Conservation (phyloP, 225 moss, liverwort and hornwort species). For the Rhytidiadelphus loreus region DNA sequence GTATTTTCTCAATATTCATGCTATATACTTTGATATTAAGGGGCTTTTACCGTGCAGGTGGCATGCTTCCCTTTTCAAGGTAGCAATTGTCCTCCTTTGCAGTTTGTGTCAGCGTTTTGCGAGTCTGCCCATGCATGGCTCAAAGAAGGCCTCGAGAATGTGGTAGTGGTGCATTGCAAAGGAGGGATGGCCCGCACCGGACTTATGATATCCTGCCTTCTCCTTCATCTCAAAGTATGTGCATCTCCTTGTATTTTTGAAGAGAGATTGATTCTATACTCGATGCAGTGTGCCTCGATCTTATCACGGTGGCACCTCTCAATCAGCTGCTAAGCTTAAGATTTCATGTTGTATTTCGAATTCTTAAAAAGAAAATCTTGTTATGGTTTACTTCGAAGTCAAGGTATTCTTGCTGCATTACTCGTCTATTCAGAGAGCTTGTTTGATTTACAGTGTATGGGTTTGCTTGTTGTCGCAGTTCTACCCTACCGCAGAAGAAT, state of each 20-base stretch:
- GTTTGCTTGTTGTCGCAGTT: conserved; percentile 30
- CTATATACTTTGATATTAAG: neutral
- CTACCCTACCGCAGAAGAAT: conserved; percentile 82
- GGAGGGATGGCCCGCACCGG: conserved; percentile 94
- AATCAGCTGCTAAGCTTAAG: neutral
- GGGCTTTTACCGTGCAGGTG: conserved; percentile 37
- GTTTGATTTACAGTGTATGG: neutral
- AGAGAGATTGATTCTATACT: neutral
- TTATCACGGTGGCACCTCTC: neutral
- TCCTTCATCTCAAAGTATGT: conserved; percentile 81
- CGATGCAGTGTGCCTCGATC: neutral
- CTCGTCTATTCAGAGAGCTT: neutral
- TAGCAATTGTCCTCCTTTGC: conserved; percentile 80
- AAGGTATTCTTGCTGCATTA: neutral
- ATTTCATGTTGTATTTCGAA: neutral
- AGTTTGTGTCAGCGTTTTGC: conserved; percentile 64
- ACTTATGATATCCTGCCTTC: conserved; percentile 90
- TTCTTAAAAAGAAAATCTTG: neutral
- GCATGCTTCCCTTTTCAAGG: conserved; percentile 77
- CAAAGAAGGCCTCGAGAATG: conserved; percentile 84
- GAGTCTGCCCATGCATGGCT: conserved; percentile 80
- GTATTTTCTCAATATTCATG: neutral
- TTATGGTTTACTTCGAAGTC: neutral
- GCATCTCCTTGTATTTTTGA: neutral
- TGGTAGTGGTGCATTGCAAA: conserved; percentile 97